These are phyloP conservation scores for Glomus cerebriforme DNA, from an alignment of 192 early-diverging fungal species.

Conservation along the genomic window DNA sequence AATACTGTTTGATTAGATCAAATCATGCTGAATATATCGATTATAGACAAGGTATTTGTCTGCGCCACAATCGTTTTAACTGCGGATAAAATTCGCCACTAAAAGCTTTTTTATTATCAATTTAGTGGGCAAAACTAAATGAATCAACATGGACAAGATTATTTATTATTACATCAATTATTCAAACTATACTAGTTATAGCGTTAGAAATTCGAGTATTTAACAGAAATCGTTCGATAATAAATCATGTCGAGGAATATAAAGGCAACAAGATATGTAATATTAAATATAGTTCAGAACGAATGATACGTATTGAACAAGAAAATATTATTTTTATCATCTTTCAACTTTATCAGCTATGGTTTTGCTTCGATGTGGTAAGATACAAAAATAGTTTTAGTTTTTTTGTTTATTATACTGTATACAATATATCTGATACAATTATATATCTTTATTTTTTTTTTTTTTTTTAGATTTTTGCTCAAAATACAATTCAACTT, in stretches of 20 bases:
- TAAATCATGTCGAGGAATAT: not conserved
- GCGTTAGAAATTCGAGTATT: not conserved
- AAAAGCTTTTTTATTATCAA: not conserved
- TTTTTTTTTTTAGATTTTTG: not conserved
- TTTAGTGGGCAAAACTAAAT: not conserved
- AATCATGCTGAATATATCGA: too few relatives aligned
- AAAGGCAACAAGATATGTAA: not conserved
- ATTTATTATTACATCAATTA: not conserved
- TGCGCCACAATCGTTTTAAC: not conserved
- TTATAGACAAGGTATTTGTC: not conserved
- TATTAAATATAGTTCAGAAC: not conserved
- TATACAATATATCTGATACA: too few relatives aligned
- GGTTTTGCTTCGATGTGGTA: not conserved
- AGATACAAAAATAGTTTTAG: not conserved
- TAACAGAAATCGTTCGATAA: not conserved
- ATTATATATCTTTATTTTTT: too few relatives aligned
- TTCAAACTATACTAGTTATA: not conserved
- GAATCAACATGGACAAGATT: not conserved
- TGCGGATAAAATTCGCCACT: not conserved
- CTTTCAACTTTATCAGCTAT: not conserved
- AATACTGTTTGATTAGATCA: too few relatives aligned
- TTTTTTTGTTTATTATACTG: too few relatives aligned
- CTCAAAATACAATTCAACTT: constrained; percentile 1
- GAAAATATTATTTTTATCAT: constrained; percentile 13
- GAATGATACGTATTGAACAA: not conserved